Evolutionary conservation across 2,329 filamentous ascomycete species (phyloP).

Genomic region (Dactylellina parvicollis): DNA sequence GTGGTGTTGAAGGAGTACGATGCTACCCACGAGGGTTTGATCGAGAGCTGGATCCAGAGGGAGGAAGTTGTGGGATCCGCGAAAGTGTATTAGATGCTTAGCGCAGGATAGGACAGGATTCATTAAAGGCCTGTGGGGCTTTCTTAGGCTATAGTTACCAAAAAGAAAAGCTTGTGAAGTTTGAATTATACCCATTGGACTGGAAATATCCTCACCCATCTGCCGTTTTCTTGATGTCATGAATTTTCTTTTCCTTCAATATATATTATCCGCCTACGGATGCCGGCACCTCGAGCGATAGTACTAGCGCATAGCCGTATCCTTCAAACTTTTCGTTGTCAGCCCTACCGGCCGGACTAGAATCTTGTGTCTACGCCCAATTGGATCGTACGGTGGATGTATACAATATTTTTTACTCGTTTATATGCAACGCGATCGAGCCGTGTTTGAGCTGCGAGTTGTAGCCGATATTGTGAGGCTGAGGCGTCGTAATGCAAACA

Average conservation of each 20-base stretch:
- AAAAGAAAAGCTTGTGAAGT: background rate
- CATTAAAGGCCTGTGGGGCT: no score
- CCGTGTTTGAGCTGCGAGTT: background rate
- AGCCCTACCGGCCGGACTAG: no score
- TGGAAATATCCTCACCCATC: background rate
- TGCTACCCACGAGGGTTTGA: constrained; percentile 67
- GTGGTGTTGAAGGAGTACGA: constrained; percentile 70
- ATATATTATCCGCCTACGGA: no score
- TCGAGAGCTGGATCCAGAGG: constrained; percentile 65
- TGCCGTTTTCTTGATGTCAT: background rate
- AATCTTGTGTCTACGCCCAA: no score
- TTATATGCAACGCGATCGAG: no score
- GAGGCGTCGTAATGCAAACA: background rate
- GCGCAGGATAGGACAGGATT: background rate
- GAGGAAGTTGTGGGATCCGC: constrained; percentile 42
- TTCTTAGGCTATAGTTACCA: background rate
- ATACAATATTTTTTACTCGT: no score
- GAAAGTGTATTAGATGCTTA: constrained; percentile 1
- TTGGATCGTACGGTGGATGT: no score
- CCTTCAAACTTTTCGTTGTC: no score
- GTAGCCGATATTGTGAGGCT: background rate
- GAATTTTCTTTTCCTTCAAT: no score
- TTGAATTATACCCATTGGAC: background rate
- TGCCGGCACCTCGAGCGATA: no score
- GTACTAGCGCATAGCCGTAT: no score